Conservation (phyloP, 176 grass and related monocot species). For the Aechmea fasciata region DNA sequence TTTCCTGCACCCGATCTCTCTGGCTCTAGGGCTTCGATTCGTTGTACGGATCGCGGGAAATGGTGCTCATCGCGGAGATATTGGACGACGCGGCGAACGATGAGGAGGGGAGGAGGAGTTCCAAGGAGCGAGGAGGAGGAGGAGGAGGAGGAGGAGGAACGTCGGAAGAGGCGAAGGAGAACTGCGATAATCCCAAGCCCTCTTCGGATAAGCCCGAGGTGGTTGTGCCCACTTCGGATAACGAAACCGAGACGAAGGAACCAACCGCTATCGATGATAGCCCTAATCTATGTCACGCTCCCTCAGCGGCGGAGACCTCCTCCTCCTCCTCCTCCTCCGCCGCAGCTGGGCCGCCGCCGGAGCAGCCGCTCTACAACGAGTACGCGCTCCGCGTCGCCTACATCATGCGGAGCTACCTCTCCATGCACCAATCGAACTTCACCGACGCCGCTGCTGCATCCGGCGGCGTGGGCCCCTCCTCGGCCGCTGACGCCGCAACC, state of each 20-base stretch:
- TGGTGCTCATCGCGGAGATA: constrained; percentile 9
- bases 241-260: not conserved
- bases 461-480: not conserved
- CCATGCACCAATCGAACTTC: constrained; percentile 8
- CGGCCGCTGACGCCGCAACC: not conserved
- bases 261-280: constrained; percentile 7
- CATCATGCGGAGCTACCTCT: constrained; percentile 34
- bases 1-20: not conserved
- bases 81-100: not conserved
- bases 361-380: constrained; percentile 14
- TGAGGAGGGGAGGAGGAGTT: not conserved
- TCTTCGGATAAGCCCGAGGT: not conserved
- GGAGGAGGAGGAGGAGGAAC: not conserved
- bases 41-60: not conserved
- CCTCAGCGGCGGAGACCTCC: constrained; percentile 10
- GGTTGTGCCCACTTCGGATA: not conserved
- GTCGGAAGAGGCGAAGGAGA: not conserved
- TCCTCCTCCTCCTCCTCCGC: constrained; percentile 15
- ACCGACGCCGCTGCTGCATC: constrained; percentile 2
- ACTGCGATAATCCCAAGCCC: not conserved
- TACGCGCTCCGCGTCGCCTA: constrained; percentile 28
- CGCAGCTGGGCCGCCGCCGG: constrained; percentile 2
- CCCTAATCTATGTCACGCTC: not conserved
- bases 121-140: not conserved
- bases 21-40: not conserved